Conservation (phyloP, 306 rosid species). For the Prunus salicina region DNA sequence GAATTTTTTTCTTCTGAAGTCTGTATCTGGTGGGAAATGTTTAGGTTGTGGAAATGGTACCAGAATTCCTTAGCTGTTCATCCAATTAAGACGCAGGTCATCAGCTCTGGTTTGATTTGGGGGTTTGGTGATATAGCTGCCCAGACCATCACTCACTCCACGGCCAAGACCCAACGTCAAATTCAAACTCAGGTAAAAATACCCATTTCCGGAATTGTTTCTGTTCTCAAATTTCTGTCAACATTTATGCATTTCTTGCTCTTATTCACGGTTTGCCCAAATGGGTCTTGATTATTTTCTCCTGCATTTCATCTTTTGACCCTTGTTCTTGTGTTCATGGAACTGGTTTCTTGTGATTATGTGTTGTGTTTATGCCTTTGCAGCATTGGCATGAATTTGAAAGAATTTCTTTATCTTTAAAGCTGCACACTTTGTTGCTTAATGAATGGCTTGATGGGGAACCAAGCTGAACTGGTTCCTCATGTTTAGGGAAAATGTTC, state of each 20-base stretch:
- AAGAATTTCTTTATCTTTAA: background rate
- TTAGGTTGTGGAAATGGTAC: slow-evolving; percentile 78
- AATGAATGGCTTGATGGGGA: background rate
- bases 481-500: background rate
- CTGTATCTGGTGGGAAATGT: slow-evolving; percentile 15
- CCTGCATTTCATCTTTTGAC: background rate
- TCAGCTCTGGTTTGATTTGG: slow-evolving; percentile 70
- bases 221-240: background rate
- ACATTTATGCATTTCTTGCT: background rate
- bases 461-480: background rate
- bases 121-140: slow-evolving; percentile 75
- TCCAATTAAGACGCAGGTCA: slow-evolving; percentile 77
- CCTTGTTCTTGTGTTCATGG: background rate
- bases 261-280: background rate
- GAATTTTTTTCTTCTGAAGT: background rate
- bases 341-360: background rate
- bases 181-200: slow-evolving; percentile 38
- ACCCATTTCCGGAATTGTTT: background rate
- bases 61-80: slow-evolving; percentile 55
- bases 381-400: background rate
- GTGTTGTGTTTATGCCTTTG: background rate
- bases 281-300: background rate
- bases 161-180: slow-evolving; percentile 30
- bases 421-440: background rate
- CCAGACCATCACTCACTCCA: slow-evolving; percentile 63